Base-by-base conservation (phyloP, 192 early-diverging fungal genomes). In the Coemansia sp. region DNA sequence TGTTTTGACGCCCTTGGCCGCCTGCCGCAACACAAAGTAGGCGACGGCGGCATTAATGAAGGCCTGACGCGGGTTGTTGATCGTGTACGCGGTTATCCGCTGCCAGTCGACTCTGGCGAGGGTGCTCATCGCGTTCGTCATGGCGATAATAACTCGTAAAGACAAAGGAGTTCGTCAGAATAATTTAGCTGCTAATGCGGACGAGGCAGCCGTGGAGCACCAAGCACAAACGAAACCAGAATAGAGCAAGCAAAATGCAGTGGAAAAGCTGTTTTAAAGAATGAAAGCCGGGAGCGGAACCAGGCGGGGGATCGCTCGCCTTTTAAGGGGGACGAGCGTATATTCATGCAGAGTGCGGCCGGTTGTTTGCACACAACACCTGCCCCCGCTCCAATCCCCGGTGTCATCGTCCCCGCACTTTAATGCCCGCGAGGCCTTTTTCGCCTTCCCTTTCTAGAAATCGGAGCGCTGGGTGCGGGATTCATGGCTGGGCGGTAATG, bases 51-150 rank as follows among this genome's bases (percentile, higher is more conserved):
- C 52, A 21, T 71, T 78, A 42, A 72, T 58, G 21, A 72, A 29
- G 22, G 75, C 68, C 42, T 70, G 75, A 42, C 67, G 64, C 25
- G 75, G 75, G 29, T 72, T 71, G 14, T 40, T 49, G 57, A 55
- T 43, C 0, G 65, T 53, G 43, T 62, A 72, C 6, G 58, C 21
- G 4, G 58, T 64, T 53, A 67, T 61, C 12, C 61, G 25, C 47
- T 64, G 60, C 68, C 69, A 78, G 62, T 78, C 61, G 21, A 78
- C 22, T 31, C 29, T 64, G 58, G 65, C 57, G 25, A 75, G 62
- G n/a, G 73, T 69, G 58, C 73, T 69, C 31, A 75, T 59, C 9
- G 64, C 62, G 49, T 69, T 58, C 3, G 66, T 28, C 73, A 75
- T 75, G 12, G 22, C 44, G 27, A 22, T 43, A 23, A 41, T 21